Evolutionary conservation across 2,329 filamentous ascomycete species (phyloP).

Genomic region (Aspergillus uvarum): DNA sequence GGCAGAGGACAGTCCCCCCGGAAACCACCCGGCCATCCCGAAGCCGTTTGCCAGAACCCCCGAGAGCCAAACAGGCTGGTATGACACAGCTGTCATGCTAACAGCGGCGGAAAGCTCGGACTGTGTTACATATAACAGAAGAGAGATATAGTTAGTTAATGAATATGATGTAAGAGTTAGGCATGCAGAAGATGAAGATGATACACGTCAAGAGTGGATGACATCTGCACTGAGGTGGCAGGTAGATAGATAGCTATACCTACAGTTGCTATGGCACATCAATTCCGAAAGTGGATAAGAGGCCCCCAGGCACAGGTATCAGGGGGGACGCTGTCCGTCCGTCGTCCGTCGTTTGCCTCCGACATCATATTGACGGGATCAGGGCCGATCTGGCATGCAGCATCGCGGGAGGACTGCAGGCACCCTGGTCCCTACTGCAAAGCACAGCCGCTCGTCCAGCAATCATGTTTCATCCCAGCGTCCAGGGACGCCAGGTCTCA

Average conservation of each 20-base stretch:
- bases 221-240: not conserved
- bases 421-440: constrained; percentile 16
- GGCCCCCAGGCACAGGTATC: not conserved
- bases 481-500: constrained; percentile 7
- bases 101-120: not conserved
- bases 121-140: not conserved
- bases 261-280: not conserved
- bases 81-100: not conserved
- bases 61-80: not conserved
- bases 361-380: not conserved
- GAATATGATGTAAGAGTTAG: not conserved
- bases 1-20: not conserved
- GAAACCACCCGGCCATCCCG: not conserved
- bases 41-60: not conserved
- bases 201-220: not conserved
- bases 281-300: not conserved
- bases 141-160: not conserved
- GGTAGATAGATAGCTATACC: not conserved
- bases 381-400: constrained; percentile 11
- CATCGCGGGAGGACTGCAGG: constrained; percentile 13
- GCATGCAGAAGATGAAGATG: not conserved
- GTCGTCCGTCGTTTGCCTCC: too few species aligned
- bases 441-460: constrained; percentile 9
- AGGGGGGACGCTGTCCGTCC: not conserved
- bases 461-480: constrained; percentile 9